These are phyloP conservation scores for Pythium sukuiense DNA, from an alignment of 352 stramenopile genomes.

Conservation along the genomic window DNA sequence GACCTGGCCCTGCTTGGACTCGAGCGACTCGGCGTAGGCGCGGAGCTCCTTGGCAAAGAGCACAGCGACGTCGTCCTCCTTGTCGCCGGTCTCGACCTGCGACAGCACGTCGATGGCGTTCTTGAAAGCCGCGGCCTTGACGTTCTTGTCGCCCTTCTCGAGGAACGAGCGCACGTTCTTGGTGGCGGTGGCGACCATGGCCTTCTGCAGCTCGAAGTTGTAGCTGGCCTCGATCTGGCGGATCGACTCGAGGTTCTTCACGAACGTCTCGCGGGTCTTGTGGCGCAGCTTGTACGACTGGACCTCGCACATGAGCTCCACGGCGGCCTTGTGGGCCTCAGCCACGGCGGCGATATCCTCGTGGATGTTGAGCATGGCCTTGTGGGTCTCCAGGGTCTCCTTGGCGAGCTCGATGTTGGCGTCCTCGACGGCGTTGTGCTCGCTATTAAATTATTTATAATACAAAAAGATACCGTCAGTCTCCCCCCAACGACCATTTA, in stretches of 20 bases:
- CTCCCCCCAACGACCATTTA: no score
- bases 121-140: conserved; percentile 86
- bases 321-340: conserved; percentile 79
- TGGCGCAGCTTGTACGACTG: conserved; percentile 84
- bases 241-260: conserved; percentile 88
- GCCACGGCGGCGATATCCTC: conserved; percentile 79
- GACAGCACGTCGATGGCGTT: conserved; percentile 81
- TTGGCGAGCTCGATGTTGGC: conserved; percentile 82
- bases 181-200: conserved; percentile 73
- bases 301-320: conserved; percentile 83
- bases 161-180: conserved; percentile 72
- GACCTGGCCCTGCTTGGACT: conserved; percentile 79
- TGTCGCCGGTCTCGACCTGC: conserved; percentile 70
- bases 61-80: conserved; percentile 82
- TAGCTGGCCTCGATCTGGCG: conserved; percentile 79
- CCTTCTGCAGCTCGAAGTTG: conserved; percentile 83
- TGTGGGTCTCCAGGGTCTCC: conserved; percentile 81
- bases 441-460: conserved; percentile 31
- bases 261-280: conserved; percentile 86
- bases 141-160: conserved; percentile 80
- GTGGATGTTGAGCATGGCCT: conserved; percentile 83
- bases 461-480: conserved; percentile 2
- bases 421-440: conserved; percentile 86
- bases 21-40: conserved; percentile 67
- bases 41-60: conserved; percentile 85